These are phyloP conservation scores for Phycomyces nitens DNA, from an alignment of 192 early-diverging fungal species.

Conservation along the genomic window DNA sequence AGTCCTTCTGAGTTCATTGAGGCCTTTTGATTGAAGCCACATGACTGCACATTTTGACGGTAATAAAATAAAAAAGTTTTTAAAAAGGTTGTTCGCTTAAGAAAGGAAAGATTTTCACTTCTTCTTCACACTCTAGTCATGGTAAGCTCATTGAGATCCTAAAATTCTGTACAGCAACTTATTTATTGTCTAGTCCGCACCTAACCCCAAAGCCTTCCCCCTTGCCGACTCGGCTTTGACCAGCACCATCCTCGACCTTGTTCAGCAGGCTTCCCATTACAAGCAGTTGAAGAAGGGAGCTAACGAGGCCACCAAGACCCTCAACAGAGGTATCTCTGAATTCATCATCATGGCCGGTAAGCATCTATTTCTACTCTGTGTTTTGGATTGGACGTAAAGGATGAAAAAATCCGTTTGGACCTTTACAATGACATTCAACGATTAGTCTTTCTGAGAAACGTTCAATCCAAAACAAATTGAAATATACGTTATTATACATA, in stretches of 20 bases:
- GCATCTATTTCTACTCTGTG: conserved; percentile 7
- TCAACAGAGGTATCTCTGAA: conserved; percentile 98
- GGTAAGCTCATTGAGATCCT: not conserved
- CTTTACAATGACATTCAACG: not conserved
- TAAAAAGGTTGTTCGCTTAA: not conserved
- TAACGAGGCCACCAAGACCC: conserved; percentile 99
- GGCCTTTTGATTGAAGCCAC: not conserved
- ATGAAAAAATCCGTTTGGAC: not conserved
- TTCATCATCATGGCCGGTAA: conserved; percentile 93
- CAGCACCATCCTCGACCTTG: conserved; percentile 92
- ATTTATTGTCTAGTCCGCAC: not conserved
- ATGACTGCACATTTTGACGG: not conserved
- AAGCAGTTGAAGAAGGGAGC: conserved; percentile 99
- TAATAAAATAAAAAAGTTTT: not conserved
- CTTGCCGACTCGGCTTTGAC: conserved; percentile 86
- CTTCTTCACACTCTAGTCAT: not conserved
- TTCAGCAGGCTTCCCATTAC: conserved; percentile 99
- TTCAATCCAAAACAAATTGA: not conserved
- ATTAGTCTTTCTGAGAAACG: not conserved
- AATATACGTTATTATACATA: too few relatives aligned
- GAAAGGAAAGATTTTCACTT: not conserved
- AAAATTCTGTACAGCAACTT: not conserved
- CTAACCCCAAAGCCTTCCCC: conserved; percentile 80
- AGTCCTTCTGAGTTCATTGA: too few relatives aligned
- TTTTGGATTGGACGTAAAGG: not conserved